Percentiles rank a stretch among this genome's conserved stretches.
Evolutionary conservation across 768 basidiomycete species (phyloP).

Genomic region (Amanita thiersii): DNA sequence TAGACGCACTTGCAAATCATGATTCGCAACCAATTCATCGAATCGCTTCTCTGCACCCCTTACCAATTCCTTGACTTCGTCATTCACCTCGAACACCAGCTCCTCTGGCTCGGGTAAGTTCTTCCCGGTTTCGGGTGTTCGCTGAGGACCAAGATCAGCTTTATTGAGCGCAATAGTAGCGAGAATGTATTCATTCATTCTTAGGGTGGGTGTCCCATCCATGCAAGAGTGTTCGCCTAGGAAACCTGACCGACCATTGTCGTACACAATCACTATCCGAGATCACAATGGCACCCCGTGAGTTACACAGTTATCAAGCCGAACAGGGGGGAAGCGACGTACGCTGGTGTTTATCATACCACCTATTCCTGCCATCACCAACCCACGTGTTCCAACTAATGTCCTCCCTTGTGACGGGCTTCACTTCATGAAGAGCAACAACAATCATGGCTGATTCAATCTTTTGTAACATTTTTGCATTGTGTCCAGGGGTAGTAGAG

Average conservation of each 20-base stretch:
- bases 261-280: slow-evolving; percentile 81
- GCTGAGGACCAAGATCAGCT: slow-evolving; percentile 61
- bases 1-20: slow-evolving; percentile 65
- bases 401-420: slow-evolving; percentile 76
- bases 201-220: slow-evolving; percentile 94
- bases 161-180: slow-evolving; percentile 67
- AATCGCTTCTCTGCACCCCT: slow-evolving; percentile 56
- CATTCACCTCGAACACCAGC: slow-evolving; percentile 63
- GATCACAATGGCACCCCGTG: slow-evolving; percentile 3
- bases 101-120: slow-evolving; percentile 54
- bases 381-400: slow-evolving; percentile 81
- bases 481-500: slow-evolving; percentile 38
- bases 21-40: slow-evolving; percentile 64
- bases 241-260: slow-evolving; percentile 93
- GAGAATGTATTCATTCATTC: slow-evolving; percentile 91
- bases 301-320: background rate
- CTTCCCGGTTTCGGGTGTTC: slow-evolving; percentile 19
- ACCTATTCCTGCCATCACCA: slow-evolving; percentile 85
- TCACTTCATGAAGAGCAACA: slow-evolving; percentile 76
- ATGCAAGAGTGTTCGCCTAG: slow-evolving; percentile 81
- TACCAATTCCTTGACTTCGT: slow-evolving; percentile 42
- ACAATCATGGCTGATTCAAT: slow-evolving; percentile 91
- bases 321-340: slow-evolving; percentile 19
- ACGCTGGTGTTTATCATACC: slow-evolving; percentile 97
- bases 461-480: slow-evolving; percentile 58